These are phyloP conservation scores for Smallanthus sonchifolius DNA, from an alignment of 129 eudicot genomes.

Conservation along the genomic window DNA sequence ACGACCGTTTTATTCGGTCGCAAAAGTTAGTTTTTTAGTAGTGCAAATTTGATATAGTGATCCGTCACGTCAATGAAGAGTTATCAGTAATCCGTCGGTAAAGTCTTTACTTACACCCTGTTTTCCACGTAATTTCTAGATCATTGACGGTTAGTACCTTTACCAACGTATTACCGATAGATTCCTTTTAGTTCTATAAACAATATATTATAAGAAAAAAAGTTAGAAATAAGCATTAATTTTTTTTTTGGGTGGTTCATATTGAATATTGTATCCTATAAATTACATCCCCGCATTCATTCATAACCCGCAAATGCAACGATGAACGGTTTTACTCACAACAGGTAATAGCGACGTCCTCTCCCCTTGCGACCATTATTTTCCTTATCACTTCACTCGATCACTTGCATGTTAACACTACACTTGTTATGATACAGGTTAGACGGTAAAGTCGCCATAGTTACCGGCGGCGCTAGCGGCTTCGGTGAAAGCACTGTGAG, in stretches of 20 bases:
- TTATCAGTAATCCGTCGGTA: no score
- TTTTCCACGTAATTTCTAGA: no score
- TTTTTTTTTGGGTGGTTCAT: neutral
- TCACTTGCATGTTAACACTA: neutral
- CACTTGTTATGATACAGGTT: constrained; percentile 29
- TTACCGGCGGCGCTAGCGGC: constrained; percentile 93
- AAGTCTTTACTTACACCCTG: no score
- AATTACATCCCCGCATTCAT: neutral
- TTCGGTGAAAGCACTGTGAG: constrained; percentile 62
- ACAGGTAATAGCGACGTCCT: constrained; percentile 4
- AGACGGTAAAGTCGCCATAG: constrained; percentile 73
- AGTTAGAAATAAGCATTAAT: neutral
- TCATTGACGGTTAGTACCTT: no score
- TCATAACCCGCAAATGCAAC: neutral
- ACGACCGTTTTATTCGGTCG: no score
- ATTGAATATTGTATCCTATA: neutral
- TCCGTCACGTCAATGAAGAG: no score
- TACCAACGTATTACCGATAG: no score
- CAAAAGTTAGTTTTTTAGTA: no score
- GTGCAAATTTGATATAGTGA: no score
- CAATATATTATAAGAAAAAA: neutral
- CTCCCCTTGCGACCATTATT: neutral
- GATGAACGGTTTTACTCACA: constrained; percentile 1
- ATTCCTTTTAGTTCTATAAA: no score
- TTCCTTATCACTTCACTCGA: neutral